phyloP scores from a whole-genome alignment of 108 stramenopile genomes.

The Heterococcus sp. region DNA sequence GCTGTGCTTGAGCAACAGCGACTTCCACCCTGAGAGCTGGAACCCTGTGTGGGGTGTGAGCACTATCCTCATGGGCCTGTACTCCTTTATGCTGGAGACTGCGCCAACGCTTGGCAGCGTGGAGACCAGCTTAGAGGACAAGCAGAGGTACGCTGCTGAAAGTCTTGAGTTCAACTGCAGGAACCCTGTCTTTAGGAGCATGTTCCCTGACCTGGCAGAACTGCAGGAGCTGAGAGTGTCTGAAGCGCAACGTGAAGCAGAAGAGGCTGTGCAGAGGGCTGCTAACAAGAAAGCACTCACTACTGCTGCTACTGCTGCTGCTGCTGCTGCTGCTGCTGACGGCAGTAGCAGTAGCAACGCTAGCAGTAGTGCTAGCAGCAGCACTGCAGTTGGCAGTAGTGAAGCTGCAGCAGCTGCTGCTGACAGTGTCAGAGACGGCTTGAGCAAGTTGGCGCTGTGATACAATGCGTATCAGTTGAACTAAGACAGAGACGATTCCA shows the following conservation, averaged over 20 bases:
- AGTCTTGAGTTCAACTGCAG: slow-evolving; percentile 70
- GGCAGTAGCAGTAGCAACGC: neutral
- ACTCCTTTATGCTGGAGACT: slow-evolving; percentile 90
- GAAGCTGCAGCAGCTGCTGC: no score
- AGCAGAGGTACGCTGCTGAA: slow-evolving; percentile 68
- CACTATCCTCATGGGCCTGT: slow-evolving; percentile 88
- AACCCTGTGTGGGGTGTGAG: slow-evolving; percentile 89
- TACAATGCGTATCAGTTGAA: no score
- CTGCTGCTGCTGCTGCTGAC: neutral
- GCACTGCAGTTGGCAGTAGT: neutral
- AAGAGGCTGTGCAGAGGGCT: no score
- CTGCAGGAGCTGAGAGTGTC: no score
- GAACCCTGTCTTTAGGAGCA: slow-evolving; percentile 39
- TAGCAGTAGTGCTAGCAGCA: neutral
- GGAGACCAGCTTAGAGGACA: slow-evolving; percentile 66
- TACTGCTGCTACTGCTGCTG: neutral
- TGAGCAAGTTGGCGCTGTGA: no score
- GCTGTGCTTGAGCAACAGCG: slow-evolving; percentile 70
- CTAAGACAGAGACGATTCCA: no score
- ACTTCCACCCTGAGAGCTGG: slow-evolving; percentile 84
- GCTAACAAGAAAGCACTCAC: no score
- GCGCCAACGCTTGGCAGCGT: slow-evolving; percentile 80
- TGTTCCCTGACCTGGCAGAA: slow-evolving; percentile 57
- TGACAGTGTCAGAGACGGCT: no score
- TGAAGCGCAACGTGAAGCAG: slow-evolving; percentile 38